Evolutionary conservation across 179 eudicot genomes (phyloP).

Genomic region (Beta corolliflora): DNA sequence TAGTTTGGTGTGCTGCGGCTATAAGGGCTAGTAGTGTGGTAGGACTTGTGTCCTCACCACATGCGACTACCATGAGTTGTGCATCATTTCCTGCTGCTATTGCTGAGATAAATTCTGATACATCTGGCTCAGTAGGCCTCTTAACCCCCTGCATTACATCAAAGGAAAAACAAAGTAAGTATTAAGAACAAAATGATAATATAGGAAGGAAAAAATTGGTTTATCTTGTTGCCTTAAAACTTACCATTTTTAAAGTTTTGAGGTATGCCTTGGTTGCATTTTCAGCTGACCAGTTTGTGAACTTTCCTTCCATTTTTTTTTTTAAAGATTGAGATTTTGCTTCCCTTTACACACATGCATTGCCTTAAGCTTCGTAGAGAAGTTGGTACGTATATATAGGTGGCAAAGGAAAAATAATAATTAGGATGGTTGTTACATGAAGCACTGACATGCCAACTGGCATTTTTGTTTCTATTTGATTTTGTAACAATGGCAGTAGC

Average conservation of each 20-base stretch:
- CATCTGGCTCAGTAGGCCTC: conserved; percentile 60
- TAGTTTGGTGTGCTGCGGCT: conserved; percentile 76
- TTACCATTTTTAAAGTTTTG: conserved; percentile 76
- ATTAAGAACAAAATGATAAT: not conserved
- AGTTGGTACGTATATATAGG: conserved; percentile 22
- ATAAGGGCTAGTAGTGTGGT: conserved; percentile 56
- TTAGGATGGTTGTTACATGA: conserved; percentile 14
- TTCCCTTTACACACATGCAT: conserved; percentile 5
- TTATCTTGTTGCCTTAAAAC: not conserved
- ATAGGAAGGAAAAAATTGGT: too few species aligned
- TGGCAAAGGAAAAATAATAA: not conserved
- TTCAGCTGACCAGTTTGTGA: conserved; percentile 89
- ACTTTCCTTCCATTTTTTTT: conserved; percentile 33
- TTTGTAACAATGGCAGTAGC: not conserved
- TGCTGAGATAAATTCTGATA: conserved; percentile 80
- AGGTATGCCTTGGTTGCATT: conserved; percentile 88
- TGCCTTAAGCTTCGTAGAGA: not conserved
- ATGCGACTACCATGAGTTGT: conserved; percentile 59
- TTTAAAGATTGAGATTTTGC: not conserved
- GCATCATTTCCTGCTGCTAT: conserved; percentile 83
- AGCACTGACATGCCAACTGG: conserved; percentile 34
- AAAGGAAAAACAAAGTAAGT: not conserved
- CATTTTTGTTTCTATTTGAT: conserved; percentile 2
- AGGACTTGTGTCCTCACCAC: conserved; percentile 39
- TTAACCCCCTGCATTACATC: conserved; percentile 48